Conservation (phyloP, 2,329 filamentous ascomycete genomes). For the Colletotrichum truncatum region DNA sequence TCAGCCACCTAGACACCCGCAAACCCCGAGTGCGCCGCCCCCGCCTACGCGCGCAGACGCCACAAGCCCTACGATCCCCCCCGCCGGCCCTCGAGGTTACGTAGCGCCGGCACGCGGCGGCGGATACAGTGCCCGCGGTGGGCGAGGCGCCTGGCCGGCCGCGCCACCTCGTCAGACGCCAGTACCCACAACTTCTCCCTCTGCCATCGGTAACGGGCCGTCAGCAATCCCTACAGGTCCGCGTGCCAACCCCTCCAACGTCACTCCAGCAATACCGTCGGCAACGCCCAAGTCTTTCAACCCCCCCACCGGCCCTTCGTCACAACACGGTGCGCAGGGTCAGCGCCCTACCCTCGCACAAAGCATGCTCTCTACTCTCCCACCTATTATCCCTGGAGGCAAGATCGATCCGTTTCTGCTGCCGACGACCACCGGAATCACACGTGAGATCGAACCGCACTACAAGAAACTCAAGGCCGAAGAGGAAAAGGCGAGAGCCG, state of each 20-base stretch:
- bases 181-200: conserved; percentile 47
- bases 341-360: conserved; percentile 59
- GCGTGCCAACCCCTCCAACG: conserved; percentile 44
- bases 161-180: conserved; percentile 39
- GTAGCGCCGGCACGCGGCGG: conserved; percentile 54
- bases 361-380: conserved; percentile 59
- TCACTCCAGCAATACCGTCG: conserved; percentile 48
- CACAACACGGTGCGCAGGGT: conserved; percentile 43
- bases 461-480: conserved; percentile 64
- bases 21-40: conserved; percentile 41
- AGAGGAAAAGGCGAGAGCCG: conserved; percentile 64
- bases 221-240: conserved; percentile 59
- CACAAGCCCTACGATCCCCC: conserved; percentile 58
- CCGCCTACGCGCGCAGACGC: conserved; percentile 46
- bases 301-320: conserved; percentile 63
- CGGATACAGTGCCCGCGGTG: conserved; percentile 52
- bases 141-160: conserved; percentile 54
- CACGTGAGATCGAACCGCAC: conserved; percentile 63
- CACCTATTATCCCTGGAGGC: conserved; percentile 62
- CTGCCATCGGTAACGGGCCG: conserved; percentile 46
- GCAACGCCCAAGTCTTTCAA: conserved; percentile 58
- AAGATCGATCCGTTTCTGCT: conserved; percentile 59
- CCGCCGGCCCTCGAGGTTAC: conserved; percentile 65
- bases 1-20: conserved; percentile 43
- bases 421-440: conserved; percentile 54